Conservation (phyloP, 306 rosid genomes). For the Fagus sylvatica region DNA sequence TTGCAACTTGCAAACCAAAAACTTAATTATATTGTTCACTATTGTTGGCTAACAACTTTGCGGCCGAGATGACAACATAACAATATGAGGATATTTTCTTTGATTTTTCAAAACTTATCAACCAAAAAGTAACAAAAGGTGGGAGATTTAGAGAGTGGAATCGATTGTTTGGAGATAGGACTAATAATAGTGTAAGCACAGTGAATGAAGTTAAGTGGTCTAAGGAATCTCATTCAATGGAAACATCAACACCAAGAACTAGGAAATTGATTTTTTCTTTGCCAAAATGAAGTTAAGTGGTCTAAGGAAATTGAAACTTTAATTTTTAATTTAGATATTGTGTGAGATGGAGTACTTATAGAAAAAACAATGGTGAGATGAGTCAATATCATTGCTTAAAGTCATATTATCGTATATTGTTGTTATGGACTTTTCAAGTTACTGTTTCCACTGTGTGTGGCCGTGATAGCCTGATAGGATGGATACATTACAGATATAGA, state of each 20-base stretch:
- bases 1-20: neutral
- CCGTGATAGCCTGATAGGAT: neutral
- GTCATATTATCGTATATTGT: too few species aligned
- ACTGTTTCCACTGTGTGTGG: neutral
- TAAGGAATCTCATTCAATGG: neutral
- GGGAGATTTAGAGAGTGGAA: neutral
- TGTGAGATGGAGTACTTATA: neutral
- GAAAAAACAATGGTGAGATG: neutral
- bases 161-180: neutral
- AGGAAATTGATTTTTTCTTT: neutral
- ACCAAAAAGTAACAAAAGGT: neutral
- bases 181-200: neutral
- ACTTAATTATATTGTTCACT: neutral
- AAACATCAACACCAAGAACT: neutral
- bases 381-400: neutral
- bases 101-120: neutral
- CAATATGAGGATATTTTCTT: neutral
- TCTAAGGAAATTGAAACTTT: neutral
- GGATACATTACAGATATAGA: neutral
- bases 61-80: neutral
- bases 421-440: too few species aligned
- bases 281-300: neutral
- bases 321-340: neutral
- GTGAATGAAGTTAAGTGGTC: too few species aligned
- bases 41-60: neutral